Percentiles rank a stretch among this genome's conserved stretches.
Conservation (phyloP, 768 basidiomycete genomes). For the Russula virescens region DNA sequence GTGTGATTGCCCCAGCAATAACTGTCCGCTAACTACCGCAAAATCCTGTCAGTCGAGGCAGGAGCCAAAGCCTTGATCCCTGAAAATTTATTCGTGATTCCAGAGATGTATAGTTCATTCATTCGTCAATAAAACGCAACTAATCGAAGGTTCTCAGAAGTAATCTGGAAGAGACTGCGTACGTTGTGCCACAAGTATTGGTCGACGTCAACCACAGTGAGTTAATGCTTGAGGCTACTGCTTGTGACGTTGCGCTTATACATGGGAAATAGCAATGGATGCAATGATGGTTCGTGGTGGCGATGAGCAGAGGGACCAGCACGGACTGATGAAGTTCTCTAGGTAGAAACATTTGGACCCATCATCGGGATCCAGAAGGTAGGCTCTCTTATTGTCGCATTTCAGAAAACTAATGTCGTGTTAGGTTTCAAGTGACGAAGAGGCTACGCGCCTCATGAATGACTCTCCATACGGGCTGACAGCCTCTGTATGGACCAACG, state of each 20-base stretch:
- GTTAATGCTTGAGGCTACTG: slow-evolving; percentile 29
- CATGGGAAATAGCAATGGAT: slow-evolving; percentile 64
- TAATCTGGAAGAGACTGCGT: slow-evolving; percentile 52
- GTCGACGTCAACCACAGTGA: slow-evolving; percentile 83
- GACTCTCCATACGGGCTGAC: slow-evolving; percentile 95
- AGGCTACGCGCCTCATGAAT: slow-evolving; percentile 90
- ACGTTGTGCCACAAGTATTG: slow-evolving; percentile 87
- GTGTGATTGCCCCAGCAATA: slow-evolving; percentile 22
- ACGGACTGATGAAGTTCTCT: background rate
- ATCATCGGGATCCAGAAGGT: slow-evolving; percentile 92
- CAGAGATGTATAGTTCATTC: slow-evolving; percentile 50
- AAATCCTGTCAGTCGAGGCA: slow-evolving; percentile 45
- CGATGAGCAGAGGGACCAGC: background rate
- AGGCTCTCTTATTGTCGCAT: background rate
- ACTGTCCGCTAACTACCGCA: background rate
- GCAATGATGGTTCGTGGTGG: slow-evolving; percentile 69
- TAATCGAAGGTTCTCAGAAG: slow-evolving; percentile 2
- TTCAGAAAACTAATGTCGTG: background rate
- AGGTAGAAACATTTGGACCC: slow-evolving; percentile 93
- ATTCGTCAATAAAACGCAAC: background rate
- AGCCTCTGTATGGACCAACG: slow-evolving; percentile 90
- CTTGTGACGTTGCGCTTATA: slow-evolving; percentile 11
- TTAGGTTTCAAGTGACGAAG: slow-evolving; percentile 77
- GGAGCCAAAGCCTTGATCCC: slow-evolving; percentile 78
- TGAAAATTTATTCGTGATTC: slow-evolving; percentile 58